Conservation (phyloP, 2,329 filamentous ascomycete species). For the Fusarium dimerum region DNA sequence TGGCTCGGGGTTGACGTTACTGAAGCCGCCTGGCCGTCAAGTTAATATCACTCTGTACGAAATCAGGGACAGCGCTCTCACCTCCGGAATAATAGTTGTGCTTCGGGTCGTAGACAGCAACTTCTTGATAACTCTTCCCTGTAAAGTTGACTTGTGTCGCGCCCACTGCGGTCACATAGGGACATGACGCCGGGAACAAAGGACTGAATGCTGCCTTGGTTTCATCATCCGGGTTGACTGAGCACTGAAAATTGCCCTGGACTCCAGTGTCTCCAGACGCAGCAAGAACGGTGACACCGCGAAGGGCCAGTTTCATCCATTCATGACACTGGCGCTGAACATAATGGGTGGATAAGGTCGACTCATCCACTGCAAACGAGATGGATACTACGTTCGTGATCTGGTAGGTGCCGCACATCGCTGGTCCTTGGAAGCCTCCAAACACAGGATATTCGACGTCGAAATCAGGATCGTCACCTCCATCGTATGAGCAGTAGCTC, state of each 20-base stretch:
- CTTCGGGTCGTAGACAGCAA: slow-evolving; percentile 1
- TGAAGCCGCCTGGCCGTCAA: background rate
- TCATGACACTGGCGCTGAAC: slow-evolving; percentile 2
- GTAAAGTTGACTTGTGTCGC: slow-evolving; percentile 1
- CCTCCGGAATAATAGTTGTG: slow-evolving; percentile 1
- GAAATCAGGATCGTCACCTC: background rate
- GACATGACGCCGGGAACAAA: background rate
- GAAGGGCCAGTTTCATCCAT: slow-evolving; percentile 3
- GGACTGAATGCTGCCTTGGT: background rate
- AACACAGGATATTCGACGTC: background rate
- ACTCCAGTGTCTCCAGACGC: background rate
- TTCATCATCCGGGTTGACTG: background rate
- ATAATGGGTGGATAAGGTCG: background rate
- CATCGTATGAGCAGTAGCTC: slow-evolving; percentile 1
- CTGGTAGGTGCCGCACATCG: slow-evolving; percentile 1
- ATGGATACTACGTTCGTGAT: background rate
- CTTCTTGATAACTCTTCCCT: background rate
- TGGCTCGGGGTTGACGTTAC: background rate
- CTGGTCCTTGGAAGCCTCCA: background rate
- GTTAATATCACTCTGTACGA: too few relatives aligned
- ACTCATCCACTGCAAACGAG: background rate
- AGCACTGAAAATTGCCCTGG: background rate
- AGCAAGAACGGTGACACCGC: background rate
- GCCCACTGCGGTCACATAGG: background rate
- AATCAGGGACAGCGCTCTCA: background rate